These are phyloP conservation scores for Backusella circina DNA, from an alignment of 192 early-diverging fungal genomes.

Conservation along the genomic window DNA sequence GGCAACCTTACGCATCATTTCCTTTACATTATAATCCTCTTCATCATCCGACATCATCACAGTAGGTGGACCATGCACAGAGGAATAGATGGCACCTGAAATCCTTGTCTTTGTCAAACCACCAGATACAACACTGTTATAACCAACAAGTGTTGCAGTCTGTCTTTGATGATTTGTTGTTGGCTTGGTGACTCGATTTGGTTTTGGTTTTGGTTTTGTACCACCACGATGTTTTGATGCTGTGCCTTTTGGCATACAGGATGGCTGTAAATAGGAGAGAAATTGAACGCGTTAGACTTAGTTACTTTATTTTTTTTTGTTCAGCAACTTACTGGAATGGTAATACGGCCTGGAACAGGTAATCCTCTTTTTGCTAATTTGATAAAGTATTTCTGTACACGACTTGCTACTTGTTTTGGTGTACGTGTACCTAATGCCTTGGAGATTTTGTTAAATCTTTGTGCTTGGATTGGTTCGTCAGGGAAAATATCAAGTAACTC, in stretches of 20 bases:
- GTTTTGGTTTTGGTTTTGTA: neutral
- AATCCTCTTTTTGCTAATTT: constrained; percentile 70
- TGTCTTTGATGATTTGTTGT: constrained; percentile 12
- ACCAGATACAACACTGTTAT: constrained; percentile 12
- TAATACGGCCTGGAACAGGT: constrained; percentile 63
- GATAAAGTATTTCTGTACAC: constrained; percentile 80
- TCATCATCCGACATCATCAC: constrained; percentile 56
- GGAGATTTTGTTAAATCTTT: constrained; percentile 71
- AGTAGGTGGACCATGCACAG: constrained; percentile 36
- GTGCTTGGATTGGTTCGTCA: constrained; percentile 66
- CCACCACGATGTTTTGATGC: neutral
- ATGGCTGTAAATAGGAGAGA: constrained; percentile 13
- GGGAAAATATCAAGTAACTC: constrained; percentile 60
- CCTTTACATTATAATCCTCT: constrained; percentile 37
- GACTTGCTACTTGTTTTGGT: constrained; percentile 70
- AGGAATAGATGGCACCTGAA: constrained; percentile 46
- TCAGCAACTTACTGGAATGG: constrained; percentile 42
- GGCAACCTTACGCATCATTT: constrained; percentile 34
- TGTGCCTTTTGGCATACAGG: constrained; percentile 29
- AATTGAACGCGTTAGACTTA: too few species aligned
- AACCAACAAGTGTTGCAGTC: constrained; percentile 23
- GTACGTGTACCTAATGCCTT: constrained; percentile 65
- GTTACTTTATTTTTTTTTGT: too few species aligned
- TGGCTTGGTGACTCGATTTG: neutral
- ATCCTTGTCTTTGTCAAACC: constrained; percentile 26